phyloP scores from a whole-genome alignment of 345 rosid genomes.

The Salix arbutifolia region DNA sequence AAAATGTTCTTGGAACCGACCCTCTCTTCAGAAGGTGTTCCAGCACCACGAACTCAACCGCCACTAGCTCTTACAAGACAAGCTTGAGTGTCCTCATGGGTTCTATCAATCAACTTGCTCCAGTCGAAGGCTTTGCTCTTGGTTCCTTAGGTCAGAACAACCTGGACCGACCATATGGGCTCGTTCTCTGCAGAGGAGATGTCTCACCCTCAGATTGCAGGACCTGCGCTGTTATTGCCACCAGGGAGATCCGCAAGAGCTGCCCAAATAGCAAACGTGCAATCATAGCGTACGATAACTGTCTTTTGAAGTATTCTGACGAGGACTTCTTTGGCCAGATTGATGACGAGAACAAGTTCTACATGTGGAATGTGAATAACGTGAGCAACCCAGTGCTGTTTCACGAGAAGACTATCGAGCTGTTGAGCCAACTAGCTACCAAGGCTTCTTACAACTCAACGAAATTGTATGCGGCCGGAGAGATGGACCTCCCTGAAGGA shows the following conservation, averaged over 20 bases:
- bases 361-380: slow-evolving; percentile 27
- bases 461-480: too few relatives aligned
- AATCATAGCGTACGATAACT: slow-evolving; percentile 53
- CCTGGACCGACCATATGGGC: too few relatives aligned
- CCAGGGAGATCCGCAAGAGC: slow-evolving; percentile 33
- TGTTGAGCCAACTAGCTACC: background rate
- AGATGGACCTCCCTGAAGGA: too few relatives aligned
- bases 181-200: slow-evolving; percentile 48
- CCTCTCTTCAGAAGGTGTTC: background rate
- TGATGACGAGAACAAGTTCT: slow-evolving; percentile 38
- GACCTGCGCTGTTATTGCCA: slow-evolving; percentile 41
- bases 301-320: slow-evolving; percentile 57
- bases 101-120: slow-evolving; percentile 20
- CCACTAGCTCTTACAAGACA: background rate
- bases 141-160: too few relatives aligned
- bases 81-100: background rate
- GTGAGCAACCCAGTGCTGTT: background rate
- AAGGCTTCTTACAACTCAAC: background rate
- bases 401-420: background rate
- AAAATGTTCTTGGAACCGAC: background rate
- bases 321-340: slow-evolving; percentile 48
- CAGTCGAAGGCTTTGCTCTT: too few relatives aligned
- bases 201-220: slow-evolving; percentile 43
- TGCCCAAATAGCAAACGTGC: slow-evolving; percentile 54
- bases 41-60: background rate